Percentiles rank a stretch among this genome's conserved stretches.
These are phyloP conservation scores for Oryza australiensis DNA, from an alignment of 176 grass and related monocot genomes.

Conservation along the genomic window DNA sequence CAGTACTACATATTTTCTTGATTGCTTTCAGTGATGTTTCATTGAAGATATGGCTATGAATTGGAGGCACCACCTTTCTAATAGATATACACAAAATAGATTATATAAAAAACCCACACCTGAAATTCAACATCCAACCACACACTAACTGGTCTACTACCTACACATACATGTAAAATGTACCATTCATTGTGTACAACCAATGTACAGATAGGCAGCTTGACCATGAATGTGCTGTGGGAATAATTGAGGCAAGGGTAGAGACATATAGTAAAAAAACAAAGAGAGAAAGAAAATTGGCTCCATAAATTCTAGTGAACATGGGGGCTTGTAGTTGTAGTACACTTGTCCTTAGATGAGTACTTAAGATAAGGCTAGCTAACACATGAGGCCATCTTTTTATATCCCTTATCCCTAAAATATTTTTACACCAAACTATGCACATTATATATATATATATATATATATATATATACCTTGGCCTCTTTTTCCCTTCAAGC, in stretches of 20 bases:
- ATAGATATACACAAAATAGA: neutral
- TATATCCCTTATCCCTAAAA: constrained; percentile 39
- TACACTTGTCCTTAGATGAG: constrained; percentile 48
- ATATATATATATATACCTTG: neutral
- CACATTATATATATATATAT: neutral
- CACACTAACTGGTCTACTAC: constrained; percentile 30
- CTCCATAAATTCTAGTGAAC: constrained; percentile 37
- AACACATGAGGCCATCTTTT: constrained; percentile 51
- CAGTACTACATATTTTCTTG: neutral
- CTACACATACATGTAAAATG: constrained; percentile 27
- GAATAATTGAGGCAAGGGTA: constrained; percentile 37
- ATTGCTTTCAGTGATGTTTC: neutral
- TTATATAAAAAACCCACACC: neutral
- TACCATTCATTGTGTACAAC: constrained; percentile 44
- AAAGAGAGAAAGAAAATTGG: neutral
- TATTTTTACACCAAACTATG: constrained; percentile 37
- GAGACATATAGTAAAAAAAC: neutral
- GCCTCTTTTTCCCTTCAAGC: constrained; percentile 45
- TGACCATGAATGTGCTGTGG: constrained; percentile 40
- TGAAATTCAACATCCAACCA: constrained; percentile 13
- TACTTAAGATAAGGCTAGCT: constrained; percentile 52
- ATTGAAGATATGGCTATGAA: neutral
- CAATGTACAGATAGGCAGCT: constrained; percentile 44
- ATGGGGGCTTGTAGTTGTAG: constrained; percentile 33
- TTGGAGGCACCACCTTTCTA: neutral